Conservation (phyloP, 805 yeast species). For the Kazachstania psychrophila region DNA sequence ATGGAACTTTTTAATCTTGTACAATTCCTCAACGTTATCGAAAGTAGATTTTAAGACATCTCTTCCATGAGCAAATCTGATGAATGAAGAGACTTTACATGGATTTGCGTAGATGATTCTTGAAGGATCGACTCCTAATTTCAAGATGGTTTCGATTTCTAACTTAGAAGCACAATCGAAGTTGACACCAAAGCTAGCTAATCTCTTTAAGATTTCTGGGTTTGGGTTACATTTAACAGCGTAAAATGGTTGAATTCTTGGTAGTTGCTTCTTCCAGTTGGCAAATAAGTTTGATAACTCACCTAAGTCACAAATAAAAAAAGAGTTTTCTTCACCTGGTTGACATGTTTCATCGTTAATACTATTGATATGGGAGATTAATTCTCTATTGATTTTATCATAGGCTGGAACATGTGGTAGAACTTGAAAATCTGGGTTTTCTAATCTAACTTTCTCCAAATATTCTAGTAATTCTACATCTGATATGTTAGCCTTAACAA, state of each 20-base stretch:
- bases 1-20: constrained; percentile 57
- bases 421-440: constrained; percentile 4
- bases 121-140: constrained; percentile 51
- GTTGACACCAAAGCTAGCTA: constrained; percentile 57
- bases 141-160: constrained; percentile 64
- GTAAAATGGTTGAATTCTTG: constrained; percentile 76
- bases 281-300: constrained; percentile 51
- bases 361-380: constrained; percentile 32
- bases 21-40: constrained; percentile 78
- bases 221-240: constrained; percentile 94
- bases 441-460: constrained; percentile 2
- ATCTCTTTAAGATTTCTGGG: constrained; percentile 42
- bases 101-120: constrained; percentile 89
- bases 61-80: constrained; percentile 55
- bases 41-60: constrained; percentile 71
- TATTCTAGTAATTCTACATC: constrained; percentile 5
- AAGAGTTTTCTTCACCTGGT: constrained; percentile 77
- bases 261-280: constrained; percentile 59
- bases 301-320: constrained; percentile 79
- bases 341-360: constrained; percentile 52
- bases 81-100: constrained; percentile 76
- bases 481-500: background rate
- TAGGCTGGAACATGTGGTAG: constrained; percentile 29
- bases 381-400: constrained; percentile 32
- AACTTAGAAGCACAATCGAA: constrained; percentile 90